A percentile compares a stretch with the other conserved stretches of the same genome.
Evolutionary conservation across 2,329 filamentous ascomycete species (phyloP).

Genomic region (Talaromyces islandicus): DNA sequence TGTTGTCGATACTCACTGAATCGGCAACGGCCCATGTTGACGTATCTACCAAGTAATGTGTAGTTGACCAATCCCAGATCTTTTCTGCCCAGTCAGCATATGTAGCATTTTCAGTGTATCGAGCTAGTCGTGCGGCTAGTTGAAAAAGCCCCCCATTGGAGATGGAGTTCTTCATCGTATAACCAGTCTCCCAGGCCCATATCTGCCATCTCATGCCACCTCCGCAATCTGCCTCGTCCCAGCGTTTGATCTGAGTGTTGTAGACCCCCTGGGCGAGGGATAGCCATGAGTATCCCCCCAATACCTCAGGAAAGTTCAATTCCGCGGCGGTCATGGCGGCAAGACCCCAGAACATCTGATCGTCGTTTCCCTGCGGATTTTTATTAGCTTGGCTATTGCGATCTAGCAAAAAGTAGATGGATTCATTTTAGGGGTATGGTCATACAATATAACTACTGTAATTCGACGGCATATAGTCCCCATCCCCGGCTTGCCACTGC

Average conservation of each 20-base stretch:
- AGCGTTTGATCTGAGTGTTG: slow-evolving; percentile 63
- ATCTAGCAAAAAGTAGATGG: background rate
- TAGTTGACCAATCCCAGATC: slow-evolving; percentile 57
- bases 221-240: slow-evolving; percentile 61
- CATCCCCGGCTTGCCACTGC: slow-evolving; percentile 32
- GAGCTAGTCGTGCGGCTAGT: slow-evolving; percentile 69
- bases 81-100: slow-evolving; percentile 59
- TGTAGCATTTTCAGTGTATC: slow-evolving; percentile 57
- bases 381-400: background rate
- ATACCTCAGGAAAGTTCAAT: slow-evolving; percentile 28
- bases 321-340: slow-evolving; percentile 53
- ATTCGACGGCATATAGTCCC: slow-evolving; percentile 38
- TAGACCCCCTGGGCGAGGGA: slow-evolving; percentile 66
- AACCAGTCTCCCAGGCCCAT: slow-evolving; percentile 67
- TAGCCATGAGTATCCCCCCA: slow-evolving; percentile 25
- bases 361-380: slow-evolving; percentile 45
- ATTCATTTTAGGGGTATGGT: background rate
- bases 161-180: slow-evolving; percentile 77
- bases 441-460: slow-evolving; percentile 20
- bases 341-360: slow-evolving; percentile 55
- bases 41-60: slow-evolving; percentile 14
- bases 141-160: slow-evolving; percentile 79
- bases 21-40: slow-evolving; percentile 26
- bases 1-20: slow-evolving; percentile 35
- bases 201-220: slow-evolving; percentile 82